phyloP scores from a whole-genome alignment of 2,329 filamentous ascomycete genomes.

The Sporothrix luriei region DNA sequence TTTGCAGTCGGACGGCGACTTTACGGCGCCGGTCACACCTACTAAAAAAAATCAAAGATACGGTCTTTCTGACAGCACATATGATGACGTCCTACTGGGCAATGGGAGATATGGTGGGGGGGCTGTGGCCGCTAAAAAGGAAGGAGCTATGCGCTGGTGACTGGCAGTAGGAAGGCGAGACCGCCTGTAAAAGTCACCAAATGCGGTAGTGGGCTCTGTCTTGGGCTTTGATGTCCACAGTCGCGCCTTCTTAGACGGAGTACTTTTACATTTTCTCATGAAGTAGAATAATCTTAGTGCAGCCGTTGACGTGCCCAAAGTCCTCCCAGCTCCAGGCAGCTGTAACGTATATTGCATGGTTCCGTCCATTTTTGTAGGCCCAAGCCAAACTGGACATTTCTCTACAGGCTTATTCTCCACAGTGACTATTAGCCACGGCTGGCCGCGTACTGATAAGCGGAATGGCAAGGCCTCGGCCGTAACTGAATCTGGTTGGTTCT shows the following conservation, averaged over 20 bases:
- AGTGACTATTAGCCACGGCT: not conserved
- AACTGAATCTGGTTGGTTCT: not conserved
- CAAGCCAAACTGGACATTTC: not conserved
- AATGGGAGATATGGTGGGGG: slow-evolving; percentile 15
- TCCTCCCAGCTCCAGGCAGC: not conserved
- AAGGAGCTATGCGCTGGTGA: not conserved
- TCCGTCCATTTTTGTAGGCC: not conserved
- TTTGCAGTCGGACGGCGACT: not conserved
- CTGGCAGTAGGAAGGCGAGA: not conserved
- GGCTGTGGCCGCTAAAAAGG: slow-evolving; percentile 18
- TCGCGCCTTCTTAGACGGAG: not conserved
- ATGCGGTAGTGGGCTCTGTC: no score
- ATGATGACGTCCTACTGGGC: slow-evolving; percentile 33
- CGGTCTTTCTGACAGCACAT: slow-evolving; percentile 7
- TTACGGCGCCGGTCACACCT: slow-evolving; percentile 10
- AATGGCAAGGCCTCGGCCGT: slow-evolving; percentile 1
- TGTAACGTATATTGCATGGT: not conserved
- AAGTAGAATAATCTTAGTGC: not conserved
- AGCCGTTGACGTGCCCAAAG: not conserved
- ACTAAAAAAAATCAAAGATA: slow-evolving; percentile 22
- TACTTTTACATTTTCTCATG: slow-evolving; percentile 11
- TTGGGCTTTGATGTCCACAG: not conserved
- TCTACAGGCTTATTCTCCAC: not conserved
- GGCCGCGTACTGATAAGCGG: not conserved
- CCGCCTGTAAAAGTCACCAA: slow-evolving; percentile 9